phyloP scores from a whole-genome alignment of 1,284 basidiomycete genomes.

The Leccinum fallax region DNA sequence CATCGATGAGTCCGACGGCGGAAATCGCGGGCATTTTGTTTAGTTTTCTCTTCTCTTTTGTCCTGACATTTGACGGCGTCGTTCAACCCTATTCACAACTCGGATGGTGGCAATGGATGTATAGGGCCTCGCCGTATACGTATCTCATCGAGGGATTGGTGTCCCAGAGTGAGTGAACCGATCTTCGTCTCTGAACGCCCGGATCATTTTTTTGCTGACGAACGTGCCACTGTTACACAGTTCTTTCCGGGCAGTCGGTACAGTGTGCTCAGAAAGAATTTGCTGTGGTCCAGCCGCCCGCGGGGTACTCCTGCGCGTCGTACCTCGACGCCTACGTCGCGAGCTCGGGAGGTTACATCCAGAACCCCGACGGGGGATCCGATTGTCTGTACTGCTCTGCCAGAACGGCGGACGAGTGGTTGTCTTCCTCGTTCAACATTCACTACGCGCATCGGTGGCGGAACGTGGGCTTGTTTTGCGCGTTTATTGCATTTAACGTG shows the following conservation, averaged over 20 bases:
- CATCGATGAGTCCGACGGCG: constrained; percentile 65
- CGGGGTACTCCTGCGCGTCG: constrained; percentile 67
- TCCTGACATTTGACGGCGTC: constrained; percentile 68
- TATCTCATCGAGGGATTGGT: constrained; percentile 64
- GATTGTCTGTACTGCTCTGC: constrained; percentile 70
- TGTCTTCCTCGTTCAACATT: constrained; percentile 49
- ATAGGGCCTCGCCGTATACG: constrained; percentile 77
- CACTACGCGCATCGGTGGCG: constrained; percentile 53
- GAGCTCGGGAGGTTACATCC: constrained; percentile 75
- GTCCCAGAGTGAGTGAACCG: constrained; percentile 43
- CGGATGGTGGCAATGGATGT: constrained; percentile 87
- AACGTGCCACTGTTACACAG: constrained; percentile 5
- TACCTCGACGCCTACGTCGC: constrained; percentile 71
- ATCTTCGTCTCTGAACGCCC: background rate
- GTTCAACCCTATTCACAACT: constrained; percentile 64
- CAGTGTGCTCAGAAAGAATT: constrained; percentile 68
- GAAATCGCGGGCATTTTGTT: constrained; percentile 70
- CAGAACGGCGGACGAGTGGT: constrained; percentile 47
- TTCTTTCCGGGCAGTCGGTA: constrained; percentile 60
- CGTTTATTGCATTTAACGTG: constrained; percentile 51
- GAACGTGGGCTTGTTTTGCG: constrained; percentile 50
- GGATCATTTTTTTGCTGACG: background rate
- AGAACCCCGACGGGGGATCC: constrained; percentile 62
- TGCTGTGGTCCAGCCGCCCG: constrained; percentile 66
- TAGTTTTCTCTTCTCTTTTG: constrained; percentile 69